Evolutionary conservation across 2,329 filamentous ascomycete species (phyloP).

Genomic region (Alternaria sp.): DNA sequence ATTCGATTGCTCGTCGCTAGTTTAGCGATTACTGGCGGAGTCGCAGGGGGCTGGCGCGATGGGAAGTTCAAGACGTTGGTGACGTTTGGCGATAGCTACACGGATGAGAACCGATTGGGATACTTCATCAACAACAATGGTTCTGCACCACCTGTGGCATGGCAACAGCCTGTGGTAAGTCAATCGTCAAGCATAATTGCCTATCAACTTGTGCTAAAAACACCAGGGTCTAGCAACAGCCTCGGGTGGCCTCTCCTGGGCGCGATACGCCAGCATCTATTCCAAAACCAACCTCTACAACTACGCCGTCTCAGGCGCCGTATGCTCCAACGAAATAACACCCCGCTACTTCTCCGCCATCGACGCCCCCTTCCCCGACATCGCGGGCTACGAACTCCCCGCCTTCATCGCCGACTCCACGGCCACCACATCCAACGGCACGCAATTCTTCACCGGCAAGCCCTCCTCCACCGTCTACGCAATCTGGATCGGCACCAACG

Average conservation of each 20-base stretch:
- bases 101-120: constrained; percentile 70
- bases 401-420: constrained; percentile 55
- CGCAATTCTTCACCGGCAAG: constrained; percentile 53
- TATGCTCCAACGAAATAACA: constrained; percentile 73
- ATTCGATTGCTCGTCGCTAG: constrained; percentile 26
- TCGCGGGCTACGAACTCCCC: constrained; percentile 54
- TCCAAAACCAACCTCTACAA: constrained; percentile 64
- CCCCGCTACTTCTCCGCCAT: constrained; percentile 61
- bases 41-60: constrained; percentile 45
- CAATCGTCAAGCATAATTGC: too few species aligned
- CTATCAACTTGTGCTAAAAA: too few species aligned
- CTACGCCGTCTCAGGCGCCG: constrained; percentile 76
- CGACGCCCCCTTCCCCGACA: constrained; percentile 64
- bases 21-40: constrained; percentile 24
- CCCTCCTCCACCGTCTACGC: constrained; percentile 71
- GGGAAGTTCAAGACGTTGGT: constrained; percentile 67
- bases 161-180: constrained; percentile 55
- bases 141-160: constrained; percentile 68
- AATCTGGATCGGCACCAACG: constrained; percentile 84
- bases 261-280: constrained; percentile 67
- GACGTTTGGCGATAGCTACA: constrained; percentile 78
- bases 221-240: constrained; percentile 60
- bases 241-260: constrained; percentile 72
- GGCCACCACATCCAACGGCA: constrained; percentile 42
- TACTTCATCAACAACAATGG: constrained; percentile 67